Percentiles rank a stretch among this genome's conserved stretches.
Conservation (phyloP, 2,329 filamentous ascomycete genomes). For the Gaeumannomyces tritici region DNA sequence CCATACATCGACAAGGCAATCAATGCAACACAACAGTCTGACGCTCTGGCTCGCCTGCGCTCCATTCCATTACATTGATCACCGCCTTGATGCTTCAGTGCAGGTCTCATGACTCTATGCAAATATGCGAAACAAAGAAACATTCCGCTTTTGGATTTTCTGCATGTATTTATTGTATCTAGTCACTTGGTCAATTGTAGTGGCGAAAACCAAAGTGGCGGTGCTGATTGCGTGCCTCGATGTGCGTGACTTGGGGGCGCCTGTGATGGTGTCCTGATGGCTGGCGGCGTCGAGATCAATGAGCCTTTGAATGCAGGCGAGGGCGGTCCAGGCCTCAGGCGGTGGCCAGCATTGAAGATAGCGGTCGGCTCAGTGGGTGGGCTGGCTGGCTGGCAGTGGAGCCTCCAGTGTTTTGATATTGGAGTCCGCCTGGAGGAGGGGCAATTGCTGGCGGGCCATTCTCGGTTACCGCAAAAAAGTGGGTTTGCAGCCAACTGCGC, state of each 20-base stretch:
- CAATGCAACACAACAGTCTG: neutral
- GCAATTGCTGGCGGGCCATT: slow-evolving; percentile 1
- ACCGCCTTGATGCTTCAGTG: no score
- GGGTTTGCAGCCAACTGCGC: slow-evolving; percentile 3
- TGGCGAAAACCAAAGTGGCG: neutral
- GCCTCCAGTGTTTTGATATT: slow-evolving; percentile 4
- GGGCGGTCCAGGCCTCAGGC: neutral
- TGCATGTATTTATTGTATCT: neutral
- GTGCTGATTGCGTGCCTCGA: neutral
- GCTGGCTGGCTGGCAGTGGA: neutral
- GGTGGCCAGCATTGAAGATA: neutral
- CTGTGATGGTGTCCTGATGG: no score
- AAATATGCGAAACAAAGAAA: no score
- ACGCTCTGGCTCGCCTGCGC: no score
- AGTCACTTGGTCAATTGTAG: neutral
- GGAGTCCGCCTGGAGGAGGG: slow-evolving; percentile 1
- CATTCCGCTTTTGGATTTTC: neutral
- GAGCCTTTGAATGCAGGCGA: neutral
- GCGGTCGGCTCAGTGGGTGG: neutral
- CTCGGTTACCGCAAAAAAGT: slow-evolving; percentile 2
- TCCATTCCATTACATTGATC: no score
- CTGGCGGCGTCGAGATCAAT: neutral
- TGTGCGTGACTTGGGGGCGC: no score
- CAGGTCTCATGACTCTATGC: no score
- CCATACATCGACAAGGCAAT: no score